Percentiles rank a stretch among this genome's conserved stretches.
phyloP scores from a whole-genome alignment of 306 rosid genomes.

The Delonix regia region DNA sequence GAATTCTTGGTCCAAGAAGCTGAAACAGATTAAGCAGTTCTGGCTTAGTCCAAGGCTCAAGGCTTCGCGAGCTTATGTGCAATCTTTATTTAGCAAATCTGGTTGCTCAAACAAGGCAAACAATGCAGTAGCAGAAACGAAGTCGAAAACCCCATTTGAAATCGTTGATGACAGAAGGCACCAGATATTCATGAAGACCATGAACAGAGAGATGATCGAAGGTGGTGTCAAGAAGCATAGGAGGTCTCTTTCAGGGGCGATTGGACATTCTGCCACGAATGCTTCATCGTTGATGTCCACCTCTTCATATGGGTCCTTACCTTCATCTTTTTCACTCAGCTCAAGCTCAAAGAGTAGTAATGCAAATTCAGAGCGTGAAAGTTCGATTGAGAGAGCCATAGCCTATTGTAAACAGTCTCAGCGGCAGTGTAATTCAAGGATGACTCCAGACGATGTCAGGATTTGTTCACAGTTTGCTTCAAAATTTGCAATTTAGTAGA shows the following conservation, averaged over 20 bases:
- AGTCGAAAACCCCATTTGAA: constrained; percentile 47
- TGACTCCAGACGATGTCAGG: constrained; percentile 18
- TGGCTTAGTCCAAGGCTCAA: constrained; percentile 53
- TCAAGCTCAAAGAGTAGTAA: constrained; percentile 59
- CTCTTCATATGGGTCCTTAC: constrained; percentile 36
- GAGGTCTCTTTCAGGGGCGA: constrained; percentile 62
- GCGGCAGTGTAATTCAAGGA: constrained; percentile 30
- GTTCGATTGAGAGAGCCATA: constrained; percentile 74
- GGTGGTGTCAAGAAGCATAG: constrained; percentile 43
- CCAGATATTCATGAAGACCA: constrained; percentile 25
- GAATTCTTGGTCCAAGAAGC: constrained; percentile 55
- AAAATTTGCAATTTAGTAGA: constrained; percentile 37
- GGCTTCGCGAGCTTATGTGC: constrained; percentile 61
- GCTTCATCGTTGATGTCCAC: background rate
- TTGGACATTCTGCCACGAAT: constrained; percentile 45
- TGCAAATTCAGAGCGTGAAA: constrained; percentile 52
- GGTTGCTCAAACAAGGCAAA: constrained; percentile 48
- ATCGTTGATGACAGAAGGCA: constrained; percentile 30
- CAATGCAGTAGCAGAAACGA: constrained; percentile 29
- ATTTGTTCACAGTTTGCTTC: constrained; percentile 33
- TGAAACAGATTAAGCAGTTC: constrained; percentile 54
- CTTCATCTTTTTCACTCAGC: constrained; percentile 71
- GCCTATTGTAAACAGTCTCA: constrained; percentile 74
- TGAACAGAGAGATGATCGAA: constrained; percentile 44
- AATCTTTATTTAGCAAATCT: constrained; percentile 60